These are phyloP conservation scores for Hemisphaericaspora nanyangensis DNA, from an alignment of 805 yeast species.

Conservation along the genomic window DNA sequence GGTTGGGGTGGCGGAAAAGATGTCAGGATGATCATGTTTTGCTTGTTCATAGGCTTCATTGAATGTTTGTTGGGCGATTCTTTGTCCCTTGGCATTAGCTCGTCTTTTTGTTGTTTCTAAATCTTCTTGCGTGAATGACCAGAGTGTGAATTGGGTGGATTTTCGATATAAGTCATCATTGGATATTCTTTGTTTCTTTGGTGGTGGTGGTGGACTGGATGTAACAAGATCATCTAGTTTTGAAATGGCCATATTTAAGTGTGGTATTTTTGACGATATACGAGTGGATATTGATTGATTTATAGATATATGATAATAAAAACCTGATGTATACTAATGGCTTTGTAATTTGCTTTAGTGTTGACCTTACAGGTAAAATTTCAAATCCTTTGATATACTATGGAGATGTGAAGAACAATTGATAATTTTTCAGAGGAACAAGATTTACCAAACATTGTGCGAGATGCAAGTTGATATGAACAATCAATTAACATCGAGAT, in stretches of 20 bases:
- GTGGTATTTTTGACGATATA: not conserved
- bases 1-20: conserved; percentile 24
- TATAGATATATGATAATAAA: no score
- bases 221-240: no score
- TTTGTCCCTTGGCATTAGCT: conserved; percentile 55
- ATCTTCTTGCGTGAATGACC: conserved; percentile 74
- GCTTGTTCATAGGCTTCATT: conserved; percentile 16
- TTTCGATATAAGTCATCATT: conserved; percentile 87
- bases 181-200: conserved; percentile 37
- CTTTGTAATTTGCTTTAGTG: no score
- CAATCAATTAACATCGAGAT: no score
- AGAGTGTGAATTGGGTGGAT: conserved; percentile 75
- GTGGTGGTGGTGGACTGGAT: conserved; percentile 2
- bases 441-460: no score
- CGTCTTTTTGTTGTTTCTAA: conserved; percentile 45
- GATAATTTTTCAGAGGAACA: no score
- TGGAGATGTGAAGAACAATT: no score
- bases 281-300: no score
- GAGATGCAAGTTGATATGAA: no score
- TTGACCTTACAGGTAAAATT: no score
- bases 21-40: conserved; percentile 20
- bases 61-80: conserved; percentile 29
- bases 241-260: not conserved
- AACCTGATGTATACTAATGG: no score
- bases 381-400: no score